Evolutionary conservation across 1,284 basidiomycete species (phyloP).

Genomic region (Xerocomus minutiporus): DNA sequence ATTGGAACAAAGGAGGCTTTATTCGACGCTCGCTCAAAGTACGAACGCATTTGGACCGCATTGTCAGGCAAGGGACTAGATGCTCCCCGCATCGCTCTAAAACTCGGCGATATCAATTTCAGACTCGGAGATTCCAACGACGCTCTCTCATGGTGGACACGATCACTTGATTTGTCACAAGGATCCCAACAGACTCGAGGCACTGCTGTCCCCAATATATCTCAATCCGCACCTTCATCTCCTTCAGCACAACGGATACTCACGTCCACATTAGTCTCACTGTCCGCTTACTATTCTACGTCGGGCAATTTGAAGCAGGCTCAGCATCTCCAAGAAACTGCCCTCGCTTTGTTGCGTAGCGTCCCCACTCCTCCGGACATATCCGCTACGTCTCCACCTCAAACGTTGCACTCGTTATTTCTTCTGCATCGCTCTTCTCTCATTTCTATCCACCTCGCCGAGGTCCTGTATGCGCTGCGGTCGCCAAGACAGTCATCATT

Average conservation of each 20-base stretch:
- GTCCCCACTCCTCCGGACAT: slow-evolving; percentile 49
- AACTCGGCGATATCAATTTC: slow-evolving; percentile 60
- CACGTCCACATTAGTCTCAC: slow-evolving; percentile 60
- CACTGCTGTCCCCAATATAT: slow-evolving; percentile 30
- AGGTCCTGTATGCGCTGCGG: slow-evolving; percentile 62
- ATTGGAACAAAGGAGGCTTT: slow-evolving; percentile 56
- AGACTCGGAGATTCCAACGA: slow-evolving; percentile 49
- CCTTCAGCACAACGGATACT: slow-evolving; percentile 68
- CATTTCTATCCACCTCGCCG: slow-evolving; percentile 69
- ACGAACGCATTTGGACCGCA: slow-evolving; percentile 59
- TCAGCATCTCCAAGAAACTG: slow-evolving; percentile 58
- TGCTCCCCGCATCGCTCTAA: slow-evolving; percentile 56
- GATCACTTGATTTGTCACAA: slow-evolving; percentile 46
- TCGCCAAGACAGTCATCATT: slow-evolving; percentile 45
- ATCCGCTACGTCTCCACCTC: slow-evolving; percentile 46
- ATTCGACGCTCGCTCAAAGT: slow-evolving; percentile 55
- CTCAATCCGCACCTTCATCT: slow-evolving; percentile 46
- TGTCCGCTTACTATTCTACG: slow-evolving; percentile 69
- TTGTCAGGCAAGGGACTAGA: slow-evolving; percentile 39
- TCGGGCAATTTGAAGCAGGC: slow-evolving; percentile 65
- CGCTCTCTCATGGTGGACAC: slow-evolving; percentile 64
- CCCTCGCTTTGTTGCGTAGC: slow-evolving; percentile 65
- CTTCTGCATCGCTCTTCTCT: slow-evolving; percentile 70
- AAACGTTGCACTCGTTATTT: slow-evolving; percentile 63
- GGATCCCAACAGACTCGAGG: slow-evolving; percentile 23